Evolutionary conservation across 768 basidiomycete genomes (phyloP).

Genomic region (Podaxis rugospora): DNA sequence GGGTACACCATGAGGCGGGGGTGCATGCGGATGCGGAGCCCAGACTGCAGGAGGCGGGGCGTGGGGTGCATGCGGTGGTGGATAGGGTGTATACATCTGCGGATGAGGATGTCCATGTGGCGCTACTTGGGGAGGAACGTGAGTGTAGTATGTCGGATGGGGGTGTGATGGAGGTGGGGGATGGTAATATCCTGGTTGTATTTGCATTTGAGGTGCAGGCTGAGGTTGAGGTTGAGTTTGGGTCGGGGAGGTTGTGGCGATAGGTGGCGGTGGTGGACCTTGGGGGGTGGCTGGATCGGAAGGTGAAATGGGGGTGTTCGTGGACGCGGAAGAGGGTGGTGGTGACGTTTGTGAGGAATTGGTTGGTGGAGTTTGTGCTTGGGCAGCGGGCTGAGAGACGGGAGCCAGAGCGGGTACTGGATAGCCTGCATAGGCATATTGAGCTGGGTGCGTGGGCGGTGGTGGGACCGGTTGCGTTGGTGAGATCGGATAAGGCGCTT

Average conservation of each 20-base stretch:
- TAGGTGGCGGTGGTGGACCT: background rate
- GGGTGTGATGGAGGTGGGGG: slow-evolving; percentile 5
- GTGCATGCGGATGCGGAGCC: slow-evolving; percentile 5
- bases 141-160: background rate
- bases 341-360: background rate
- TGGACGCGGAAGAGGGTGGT: background rate
- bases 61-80: slow-evolving; percentile 25
- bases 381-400: background rate
- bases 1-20: background rate
- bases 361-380: background rate
- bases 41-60: slow-evolving; percentile 8
- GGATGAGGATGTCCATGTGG: slow-evolving; percentile 10
- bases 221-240: background rate
- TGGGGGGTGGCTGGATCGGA: slow-evolving; percentile 1
- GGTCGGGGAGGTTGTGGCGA: background rate
- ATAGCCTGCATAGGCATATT: slow-evolving; percentile 12
- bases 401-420: slow-evolving; percentile 4
- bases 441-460: background rate
- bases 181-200: slow-evolving; percentile 3
- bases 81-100: slow-evolving; percentile 23
- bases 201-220: background rate
- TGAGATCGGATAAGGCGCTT: slow-evolving; percentile 3
- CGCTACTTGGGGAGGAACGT: background rate
- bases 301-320: background rate
- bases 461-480: background rate